Conservation (phyloP, 768 basidiomycete species). For the Mycena amicta region DNA sequence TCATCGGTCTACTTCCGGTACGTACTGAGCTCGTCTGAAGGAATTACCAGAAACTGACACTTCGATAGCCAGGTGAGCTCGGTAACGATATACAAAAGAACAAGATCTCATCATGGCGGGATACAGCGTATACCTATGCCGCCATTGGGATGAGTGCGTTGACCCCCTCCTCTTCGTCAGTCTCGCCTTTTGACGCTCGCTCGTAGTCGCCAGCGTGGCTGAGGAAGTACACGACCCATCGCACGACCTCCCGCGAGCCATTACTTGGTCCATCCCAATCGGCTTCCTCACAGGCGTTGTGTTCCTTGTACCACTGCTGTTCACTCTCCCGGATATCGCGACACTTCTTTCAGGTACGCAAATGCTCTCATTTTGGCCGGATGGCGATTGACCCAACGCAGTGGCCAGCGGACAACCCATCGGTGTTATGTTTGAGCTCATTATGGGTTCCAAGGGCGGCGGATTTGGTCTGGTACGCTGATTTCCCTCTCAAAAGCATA, state of each 20-base stretch:
- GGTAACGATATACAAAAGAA: too few species aligned
- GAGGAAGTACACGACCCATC: conserved; percentile 67
- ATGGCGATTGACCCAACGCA: conserved; percentile 21
- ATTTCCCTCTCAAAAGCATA: neutral
- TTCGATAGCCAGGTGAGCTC: neutral
- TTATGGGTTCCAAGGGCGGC: conserved; percentile 63
- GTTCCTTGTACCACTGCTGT: conserved; percentile 64
- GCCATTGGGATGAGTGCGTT: conserved; percentile 64
- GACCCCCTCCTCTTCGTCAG: neutral
- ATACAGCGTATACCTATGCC: conserved; percentile 58
- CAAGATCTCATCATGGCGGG: too few species aligned
- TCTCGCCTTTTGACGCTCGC: neutral
- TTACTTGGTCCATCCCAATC: conserved; percentile 57
- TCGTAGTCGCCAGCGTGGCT: conserved; percentile 61
- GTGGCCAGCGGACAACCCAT: conserved; percentile 66
- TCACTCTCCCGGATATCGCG: conserved; percentile 61
- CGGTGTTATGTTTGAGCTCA: conserved; percentile 61
- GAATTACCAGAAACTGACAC: neutral
- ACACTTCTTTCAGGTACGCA: conserved; percentile 52
- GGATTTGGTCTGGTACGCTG: conserved; percentile 60
- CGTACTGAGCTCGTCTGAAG: conserved; percentile 11
- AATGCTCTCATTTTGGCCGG: neutral
- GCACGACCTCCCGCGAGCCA: conserved; percentile 54
- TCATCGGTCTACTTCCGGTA: conserved; percentile 64
- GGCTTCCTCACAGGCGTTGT: conserved; percentile 52